Base-by-base conservation (phyloP, 371 early-diverging fungal species). In the Mucor velutinosus region DNA sequence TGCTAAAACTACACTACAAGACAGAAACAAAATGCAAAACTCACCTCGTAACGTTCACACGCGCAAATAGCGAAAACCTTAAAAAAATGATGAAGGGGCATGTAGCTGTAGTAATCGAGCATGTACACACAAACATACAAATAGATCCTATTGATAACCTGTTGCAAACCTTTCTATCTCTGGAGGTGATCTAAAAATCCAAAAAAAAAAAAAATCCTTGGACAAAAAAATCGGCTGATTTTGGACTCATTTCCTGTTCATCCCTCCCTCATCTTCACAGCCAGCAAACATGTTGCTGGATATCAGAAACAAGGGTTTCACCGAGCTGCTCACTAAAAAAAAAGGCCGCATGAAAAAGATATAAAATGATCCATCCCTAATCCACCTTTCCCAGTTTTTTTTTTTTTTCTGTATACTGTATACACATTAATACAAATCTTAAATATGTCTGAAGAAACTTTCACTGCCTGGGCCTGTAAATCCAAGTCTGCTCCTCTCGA, bases 391-490 rank as follows among this genome's bases (percentile, higher is more conserved):
- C 27, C 25, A 19, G 1, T 23, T 53, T 39, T 47, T 64, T 64
- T 60, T 23, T 67, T 47, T 21, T 57, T 53, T 19, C n/a, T n/a
- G n/a, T n/a, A 30, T 30, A 41, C 41, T 71, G 35, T 55, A 11
- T 65, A 27, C 27, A 58, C 37, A 55, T 57, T 49, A 47, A 51
- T 29, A 35, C 17, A 49, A 56, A 47, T 29, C 15, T 45, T 35
- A 70, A 67, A 57, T 60, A 73, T 69, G 66, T 73, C 73, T 73
- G 67, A 70, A 61, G 73, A 73, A 59, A 63, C 66, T 55, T 73
- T 77, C 56, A 62, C 73, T 41, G 78, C 74, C 7, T 80, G 59
- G 23, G 78, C 76, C 27, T 67, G 69, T 65, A 11, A 45, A n/a
- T 60, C 62, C 39, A 74, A 72, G 65, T 66, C 71, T 68, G 65